These are phyloP conservation scores for Mariannaea sp. DNA, from an alignment of 2,329 filamentous ascomycete species.

Conservation along the genomic window DNA sequence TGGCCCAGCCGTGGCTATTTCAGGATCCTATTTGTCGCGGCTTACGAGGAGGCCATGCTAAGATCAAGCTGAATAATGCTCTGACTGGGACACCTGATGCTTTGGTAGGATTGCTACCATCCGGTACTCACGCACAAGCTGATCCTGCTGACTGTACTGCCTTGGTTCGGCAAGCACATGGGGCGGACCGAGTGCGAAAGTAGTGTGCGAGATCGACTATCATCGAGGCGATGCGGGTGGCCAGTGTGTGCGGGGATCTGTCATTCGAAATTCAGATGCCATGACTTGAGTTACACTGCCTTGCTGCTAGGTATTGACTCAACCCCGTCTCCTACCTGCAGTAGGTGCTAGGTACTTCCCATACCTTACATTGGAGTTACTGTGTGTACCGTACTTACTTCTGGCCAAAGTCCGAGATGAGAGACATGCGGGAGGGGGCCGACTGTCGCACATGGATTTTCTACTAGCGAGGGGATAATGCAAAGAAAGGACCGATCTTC, in stretches of 20 bases:
- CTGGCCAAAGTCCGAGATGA: conserved; percentile 11
- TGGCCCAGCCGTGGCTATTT: not conserved
- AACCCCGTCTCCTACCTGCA: too few relatives aligned
- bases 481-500: too few relatives aligned
- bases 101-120: conserved; percentile 6
- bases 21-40: not conserved
- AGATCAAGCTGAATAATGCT: not conserved
- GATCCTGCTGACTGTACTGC: conserved; percentile 9
- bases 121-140: not conserved
- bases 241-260: conserved; percentile 9
- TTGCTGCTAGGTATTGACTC: too few relatives aligned
- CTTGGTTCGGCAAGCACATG: not conserved
- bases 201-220: conserved; percentile 1
- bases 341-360: conserved; percentile 11
- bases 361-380: conserved; percentile 4
- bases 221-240: not conserved
- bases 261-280: too few relatives aligned
- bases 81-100: conserved; percentile 9
- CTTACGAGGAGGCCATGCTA: not conserved
- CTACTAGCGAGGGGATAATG: too few relatives aligned
- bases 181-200: conserved; percentile 4
- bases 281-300: too few relatives aligned
- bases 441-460: not conserved
- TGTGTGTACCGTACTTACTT: conserved; percentile 7
- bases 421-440: conserved; percentile 3